These are phyloP conservation scores for Alternaria consortialis DNA, from an alignment of 2,329 filamentous ascomycete genomes.

Conservation along the genomic window DNA sequence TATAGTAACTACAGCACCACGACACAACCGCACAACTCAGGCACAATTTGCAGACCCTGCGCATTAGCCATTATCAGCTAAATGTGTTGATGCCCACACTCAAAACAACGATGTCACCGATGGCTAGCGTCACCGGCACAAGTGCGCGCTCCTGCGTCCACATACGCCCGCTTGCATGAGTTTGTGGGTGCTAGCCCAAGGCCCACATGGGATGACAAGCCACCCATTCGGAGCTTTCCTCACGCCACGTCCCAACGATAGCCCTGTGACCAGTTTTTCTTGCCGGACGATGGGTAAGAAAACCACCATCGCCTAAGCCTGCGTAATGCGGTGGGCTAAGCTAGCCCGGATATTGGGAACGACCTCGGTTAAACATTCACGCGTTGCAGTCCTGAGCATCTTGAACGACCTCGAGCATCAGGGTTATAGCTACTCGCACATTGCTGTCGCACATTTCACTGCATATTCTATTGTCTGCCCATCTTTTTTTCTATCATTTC, in stretches of 20 bases:
- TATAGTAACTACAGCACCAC: constrained; percentile 13
- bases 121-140: constrained; percentile 21
- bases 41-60: constrained; percentile 20
- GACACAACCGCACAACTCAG: constrained; percentile 10
- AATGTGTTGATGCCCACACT: constrained; percentile 16
- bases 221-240: constrained; percentile 31
- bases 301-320: constrained; percentile 32
- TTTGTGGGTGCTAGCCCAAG: constrained; percentile 24
- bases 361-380: constrained; percentile 39
- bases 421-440: constrained; percentile 4
- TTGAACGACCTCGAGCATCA: constrained; percentile 20
- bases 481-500: background rate
- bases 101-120: constrained; percentile 32
- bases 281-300: constrained; percentile 21
- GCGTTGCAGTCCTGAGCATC: constrained; percentile 7
- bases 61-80: constrained; percentile 21
- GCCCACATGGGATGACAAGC: constrained; percentile 37
- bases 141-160: constrained; percentile 9
- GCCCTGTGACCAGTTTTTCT: constrained; percentile 10
- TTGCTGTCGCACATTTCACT: background rate
- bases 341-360: constrained; percentile 16
- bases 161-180: constrained; percentile 28
- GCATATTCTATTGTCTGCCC: constrained; percentile 10
- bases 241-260: constrained; percentile 5
- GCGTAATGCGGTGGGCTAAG: constrained; percentile 28